Base-by-base conservation (phyloP, 2,329 filamentous ascomycete genomes). In the Penicillium paneum region DNA sequence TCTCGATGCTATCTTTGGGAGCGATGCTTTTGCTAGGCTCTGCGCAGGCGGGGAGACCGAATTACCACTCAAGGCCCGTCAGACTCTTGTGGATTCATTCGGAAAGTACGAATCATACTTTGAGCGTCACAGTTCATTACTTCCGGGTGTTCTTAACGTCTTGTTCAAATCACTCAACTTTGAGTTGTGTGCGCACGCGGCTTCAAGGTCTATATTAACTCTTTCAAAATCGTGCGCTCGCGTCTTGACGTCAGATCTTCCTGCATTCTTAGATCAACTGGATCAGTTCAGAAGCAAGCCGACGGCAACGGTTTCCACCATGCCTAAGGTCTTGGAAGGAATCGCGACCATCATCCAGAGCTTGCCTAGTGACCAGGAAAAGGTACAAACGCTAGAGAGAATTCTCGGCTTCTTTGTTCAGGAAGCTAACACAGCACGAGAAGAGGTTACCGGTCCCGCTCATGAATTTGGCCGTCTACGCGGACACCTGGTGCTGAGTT, bases 321-420 rank as follows among this genome's bases (percentile, higher is more conserved):
- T 76, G 64, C 73, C 75, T 43, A 72, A 69, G 40, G 74, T 78
- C 21, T 63, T 74, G 11, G 75, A 76, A 56, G 76, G 74, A 1
- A 76, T 78, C 47, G 72, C 75, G 15, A 72, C 75, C 0, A 72
- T 78, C 44, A 71, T 78, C 8, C 74, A 77, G 52, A 73, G 70
- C 12, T 50, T 77, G 5, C 64, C 67, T 19, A 56, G 65, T 13
- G 75, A 78, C 56, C 65, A 70, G 45, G 69, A 70, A 21, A 78
- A 76, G 59, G 68, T 72, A 10, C 67, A 71, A 41, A 71, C 66
- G 11, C 59, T 78, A 3, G 67, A 73, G 28, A 63, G 70, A 41
- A 67, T 78, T 29, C 60, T 78, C 5, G 55, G 62, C 10, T 72
- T 72, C 44, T 69, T 78, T 48, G 68, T 65, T 28, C 64, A 68